Evolutionary conservation across 2,329 filamentous ascomycete species (phyloP).

Genomic region (Fusarium brachygibbosum): DNA sequence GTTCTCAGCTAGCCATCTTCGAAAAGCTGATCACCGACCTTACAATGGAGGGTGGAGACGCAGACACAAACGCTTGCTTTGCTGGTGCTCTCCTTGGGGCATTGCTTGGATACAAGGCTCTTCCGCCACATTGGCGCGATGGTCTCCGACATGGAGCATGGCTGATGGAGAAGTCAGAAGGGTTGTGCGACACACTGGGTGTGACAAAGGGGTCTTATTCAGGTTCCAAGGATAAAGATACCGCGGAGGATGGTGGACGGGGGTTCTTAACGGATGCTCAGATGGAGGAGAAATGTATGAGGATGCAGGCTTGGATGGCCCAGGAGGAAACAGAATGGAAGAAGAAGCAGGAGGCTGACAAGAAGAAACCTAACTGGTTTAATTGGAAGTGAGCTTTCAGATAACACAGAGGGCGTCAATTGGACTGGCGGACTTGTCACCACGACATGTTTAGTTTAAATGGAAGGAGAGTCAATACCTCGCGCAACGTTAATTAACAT

Average conservation of each 20-base stretch:
- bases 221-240: slow-evolving; percentile 57
- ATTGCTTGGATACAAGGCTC: slow-evolving; percentile 60
- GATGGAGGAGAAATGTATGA: slow-evolving; percentile 54
- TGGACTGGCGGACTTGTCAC: no score
- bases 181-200: slow-evolving; percentile 56
- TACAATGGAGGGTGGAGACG: slow-evolving; percentile 66
- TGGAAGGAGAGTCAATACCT: no score
- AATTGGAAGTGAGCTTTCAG: slow-evolving; percentile 33
- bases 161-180: slow-evolving; percentile 60
- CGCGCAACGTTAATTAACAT: neutral
- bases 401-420: neutral
- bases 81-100: slow-evolving; percentile 65
- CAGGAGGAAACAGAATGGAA: slow-evolving; percentile 48
- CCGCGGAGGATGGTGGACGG: slow-evolving; percentile 58
- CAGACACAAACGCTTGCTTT: slow-evolving; percentile 67
- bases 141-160: slow-evolving; percentile 61
- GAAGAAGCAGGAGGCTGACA: slow-evolving; percentile 42
- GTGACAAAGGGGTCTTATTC: slow-evolving; percentile 53
- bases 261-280: slow-evolving; percentile 56
- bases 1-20: slow-evolving; percentile 53
- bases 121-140: slow-evolving; percentile 64
- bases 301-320: slow-evolving; percentile 52
- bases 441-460: neutral
- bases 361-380: slow-evolving; percentile 44
- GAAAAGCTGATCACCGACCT: slow-evolving; percentile 63